phyloP scores from a whole-genome alignment of 768 basidiomycete genomes.

The Chiua virens region DNA sequence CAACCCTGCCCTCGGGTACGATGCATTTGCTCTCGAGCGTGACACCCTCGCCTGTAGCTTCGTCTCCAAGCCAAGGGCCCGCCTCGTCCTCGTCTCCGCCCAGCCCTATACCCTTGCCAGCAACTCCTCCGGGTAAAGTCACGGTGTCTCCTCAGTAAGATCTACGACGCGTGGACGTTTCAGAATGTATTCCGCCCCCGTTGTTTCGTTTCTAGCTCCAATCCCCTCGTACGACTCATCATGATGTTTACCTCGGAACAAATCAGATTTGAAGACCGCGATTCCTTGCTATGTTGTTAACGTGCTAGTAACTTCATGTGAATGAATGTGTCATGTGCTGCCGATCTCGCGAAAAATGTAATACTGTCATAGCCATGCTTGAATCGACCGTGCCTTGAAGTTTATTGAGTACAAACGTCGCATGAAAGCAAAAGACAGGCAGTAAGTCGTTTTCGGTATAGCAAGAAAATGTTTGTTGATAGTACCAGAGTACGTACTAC shows the following conservation, averaged over 20 bases:
- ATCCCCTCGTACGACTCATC: neutral
- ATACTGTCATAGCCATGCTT: neutral
- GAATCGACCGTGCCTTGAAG: constrained; percentile 6
- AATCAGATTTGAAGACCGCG: neutral
- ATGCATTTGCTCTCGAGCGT: neutral
- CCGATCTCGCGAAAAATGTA: neutral
- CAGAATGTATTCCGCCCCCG: neutral
- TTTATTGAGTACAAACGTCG: neutral
- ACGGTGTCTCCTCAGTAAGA: neutral
- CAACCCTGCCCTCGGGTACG: neutral
- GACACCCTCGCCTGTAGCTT: neutral
- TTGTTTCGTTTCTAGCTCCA: constrained; percentile 1
- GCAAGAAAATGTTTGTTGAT: neutral
- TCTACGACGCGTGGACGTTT: neutral
- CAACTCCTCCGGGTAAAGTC: neutral
- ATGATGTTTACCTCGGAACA: neutral
- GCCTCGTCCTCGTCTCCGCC: neutral
- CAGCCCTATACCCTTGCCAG: neutral
- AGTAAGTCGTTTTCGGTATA: neutral
- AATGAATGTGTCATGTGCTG: constrained; percentile 4
- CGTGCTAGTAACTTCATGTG: neutral
- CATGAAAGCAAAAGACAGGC: neutral
- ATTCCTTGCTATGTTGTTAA: neutral
- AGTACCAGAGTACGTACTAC: too few relatives aligned
- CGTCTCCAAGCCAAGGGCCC: neutral